These are phyloP conservation scores for Asterophora parasitica DNA, from an alignment of 768 basidiomycete species.

Conservation along the genomic window DNA sequence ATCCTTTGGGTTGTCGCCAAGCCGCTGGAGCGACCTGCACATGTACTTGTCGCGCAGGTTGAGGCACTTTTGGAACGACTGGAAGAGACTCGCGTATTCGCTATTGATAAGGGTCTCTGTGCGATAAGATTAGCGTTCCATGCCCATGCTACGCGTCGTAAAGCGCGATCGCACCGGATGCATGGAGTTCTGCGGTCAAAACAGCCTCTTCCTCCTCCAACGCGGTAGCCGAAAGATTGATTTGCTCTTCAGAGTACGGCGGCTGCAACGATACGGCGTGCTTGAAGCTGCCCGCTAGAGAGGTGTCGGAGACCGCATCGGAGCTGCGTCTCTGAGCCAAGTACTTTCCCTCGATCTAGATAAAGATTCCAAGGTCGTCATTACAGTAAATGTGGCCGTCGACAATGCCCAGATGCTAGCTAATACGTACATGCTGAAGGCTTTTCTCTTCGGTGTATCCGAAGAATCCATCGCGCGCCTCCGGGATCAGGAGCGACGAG, in stretches of 20 bases:
- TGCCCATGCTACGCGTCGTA: not conserved
- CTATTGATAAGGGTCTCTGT: constrained; percentile 31
- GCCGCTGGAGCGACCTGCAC: constrained; percentile 75
- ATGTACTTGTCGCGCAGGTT: constrained; percentile 96
- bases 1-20: constrained; percentile 93
- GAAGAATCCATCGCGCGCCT: constrained; percentile 70
- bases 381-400: not conserved
- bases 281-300: constrained; percentile 36
- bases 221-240: constrained; percentile 12
- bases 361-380: not conserved
- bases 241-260: constrained; percentile 22
- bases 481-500: constrained; percentile 30
- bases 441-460: constrained; percentile 77
- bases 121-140: not conserved
- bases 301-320: constrained; percentile 42
- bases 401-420: not conserved
- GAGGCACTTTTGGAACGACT: constrained; percentile 78
- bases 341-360: constrained; percentile 70
- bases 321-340: constrained; percentile 63
- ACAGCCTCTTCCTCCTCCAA: constrained; percentile 31
- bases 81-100: constrained; percentile 55
- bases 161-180: constrained; percentile 20
- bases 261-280: constrained; percentile 29
- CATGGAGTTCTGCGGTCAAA: constrained; percentile 25
- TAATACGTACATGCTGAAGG: constrained; percentile 62